Evolutionary conservation across 1,139 yeast species (phyloP), one percentile per base, ranked within the genome.

Genomic region (Yamadazyma dendronema): DNA sequence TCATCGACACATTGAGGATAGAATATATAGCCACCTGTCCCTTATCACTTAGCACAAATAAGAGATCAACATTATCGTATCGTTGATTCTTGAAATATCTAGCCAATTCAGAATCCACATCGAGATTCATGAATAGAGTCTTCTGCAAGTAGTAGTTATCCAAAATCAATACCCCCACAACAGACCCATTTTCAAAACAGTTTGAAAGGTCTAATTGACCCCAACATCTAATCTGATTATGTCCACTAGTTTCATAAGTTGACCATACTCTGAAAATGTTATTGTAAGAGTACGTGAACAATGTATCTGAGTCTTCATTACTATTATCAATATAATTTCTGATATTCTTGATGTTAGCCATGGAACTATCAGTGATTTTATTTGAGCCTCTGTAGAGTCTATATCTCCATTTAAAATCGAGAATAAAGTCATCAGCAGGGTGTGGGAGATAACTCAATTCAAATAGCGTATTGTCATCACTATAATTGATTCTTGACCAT

Each of bases 401-500:
- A 19, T 37, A 47, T 41, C 78, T 72, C 88, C 88, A 82, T 37
- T 77, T 61, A 19, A 78, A 56, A 31, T 70, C 67, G 0, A 79
- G 67, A 2, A 89, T 78, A 39, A 73, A 72, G 1, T 72, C 48
- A 2, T 55, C 55, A 13, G 41, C 55, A 0, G 83, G 80, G 52
- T 86, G 95, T 11, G 78, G 73, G 17, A 88, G 60, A 50, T 85
- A 83, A 0, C 79, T 64, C 46, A 88, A 65, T 50, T 85, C 95
- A 56, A 88, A 89, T 17, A 80, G 70, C 3, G 85, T 75, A 39
- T 76, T 74, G 17, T 78, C 83, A 28, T 72, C 68, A 10, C 86
- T 92, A 50, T 81, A 85, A 10, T 84, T 77, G 3, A 81, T 67
- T 32, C 97, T 66, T 35, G 81, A 72, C 96, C 96, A 90, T 4